Evolutionary conservation across 805 yeast species (phyloP), one percentile per base, ranked within the genome.

Genomic region (Candida nemodendra): DNA sequence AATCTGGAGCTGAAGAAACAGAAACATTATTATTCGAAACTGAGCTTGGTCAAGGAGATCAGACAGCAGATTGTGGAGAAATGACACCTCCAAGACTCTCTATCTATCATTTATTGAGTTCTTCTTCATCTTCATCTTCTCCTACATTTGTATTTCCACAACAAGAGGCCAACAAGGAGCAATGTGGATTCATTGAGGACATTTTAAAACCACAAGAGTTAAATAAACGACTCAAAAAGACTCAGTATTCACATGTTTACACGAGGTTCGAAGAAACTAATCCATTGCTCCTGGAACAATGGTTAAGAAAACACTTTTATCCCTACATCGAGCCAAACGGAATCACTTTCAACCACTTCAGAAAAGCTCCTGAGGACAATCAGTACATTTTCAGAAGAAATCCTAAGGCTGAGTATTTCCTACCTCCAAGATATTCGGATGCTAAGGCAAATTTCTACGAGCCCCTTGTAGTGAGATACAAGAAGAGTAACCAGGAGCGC

Each of bases 401-500:
- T 23, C 46, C 46, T 7, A 39, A 45, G 27, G 44, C 51, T 0
- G 42, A 39, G 15, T 28, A 29, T 17, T 39, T 38, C 19, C 46
- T 46, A 14, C 49, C 45, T 2, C 47, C 50, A 13, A 21, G 46
- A 3, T 42, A 40, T 37, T 42, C 44, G 7, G 39, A 36, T 24
- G 28, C 47, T 11, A 41, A 44, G 7, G 48, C 42, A n/a, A 51
- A 51, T 32, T 47, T 40, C 32, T 51, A 51, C 33, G 53, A 51
- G 32, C 55, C 55, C 3, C 28, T 44, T 13, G 60, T 57, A 3
- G 50, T 53, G 24, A 40, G 59, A 31, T 44, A 39, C 32, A 37
- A 36, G 24, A 42, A 27, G 26, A 39, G 30, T 17, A 38, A 34
- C 27, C 36, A 34, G 13, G 45, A 43, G 17, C 33, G 42, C 8